Base-by-base conservation (phyloP, 176 grass and related monocot species). In the Oryza officinalis region DNA sequence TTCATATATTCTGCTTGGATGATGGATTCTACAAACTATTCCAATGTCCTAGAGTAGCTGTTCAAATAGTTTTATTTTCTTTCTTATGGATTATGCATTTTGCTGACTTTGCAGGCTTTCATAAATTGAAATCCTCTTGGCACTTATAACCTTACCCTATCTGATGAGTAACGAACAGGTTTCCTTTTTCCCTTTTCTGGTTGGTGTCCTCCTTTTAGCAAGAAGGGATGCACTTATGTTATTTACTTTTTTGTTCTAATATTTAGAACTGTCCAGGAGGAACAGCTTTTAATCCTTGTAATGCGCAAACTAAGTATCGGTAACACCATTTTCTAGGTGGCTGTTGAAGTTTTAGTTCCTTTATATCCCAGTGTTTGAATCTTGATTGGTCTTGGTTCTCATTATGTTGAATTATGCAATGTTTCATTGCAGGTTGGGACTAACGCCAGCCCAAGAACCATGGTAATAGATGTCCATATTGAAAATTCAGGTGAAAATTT, bases 261-360 rank as follows among this genome's bases (percentile, higher is more conserved):
- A 3, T 30, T 70, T 65, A 57, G 35, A 59, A 86, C 67, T 26
- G 41, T 88, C 82, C 68, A 98, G 92, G 95, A 18, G 95, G 95
- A 54, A 93, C 92, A 4, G 90, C 95, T 10, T 95, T 98, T 81
- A 98, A 98, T 82, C 28, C 28, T 30, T 30, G 2, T 30, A 30
- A 30, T 30, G 28, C 2, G 28, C 28, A 2, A 30, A 30, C 28
- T 30, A 30, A 30, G 28, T 30, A 30, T 30, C 28, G 28, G 28
- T 30, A 1, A 30, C 28, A 30, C 28, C 28, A 30, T 30, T 30
- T 30, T 30, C 28, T 30, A 30, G 28, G 28, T 30, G 28, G 28
- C 2, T 2, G 28, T 30, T 30, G 28, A 30, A 30, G 28, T 30
- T 30, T 30, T 30, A 30, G 28, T 30, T 30, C 28, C 28, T 30